These are phyloP conservation scores for Penicillium griseofulvum DNA, from an alignment of 2,329 filamentous ascomycete species.

Conservation along the genomic window DNA sequence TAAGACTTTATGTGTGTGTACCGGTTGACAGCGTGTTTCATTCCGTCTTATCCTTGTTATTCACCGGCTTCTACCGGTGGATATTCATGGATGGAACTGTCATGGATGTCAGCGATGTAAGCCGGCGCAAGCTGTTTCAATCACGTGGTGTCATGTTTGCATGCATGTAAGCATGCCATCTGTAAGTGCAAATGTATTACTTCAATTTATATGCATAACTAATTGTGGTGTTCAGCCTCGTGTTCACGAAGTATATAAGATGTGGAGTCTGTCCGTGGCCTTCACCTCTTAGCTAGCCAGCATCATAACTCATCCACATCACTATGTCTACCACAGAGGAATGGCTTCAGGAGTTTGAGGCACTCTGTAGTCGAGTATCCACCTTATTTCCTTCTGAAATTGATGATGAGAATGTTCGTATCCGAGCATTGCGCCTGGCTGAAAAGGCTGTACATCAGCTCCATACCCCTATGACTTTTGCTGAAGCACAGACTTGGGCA, in stretches of 20 bases:
- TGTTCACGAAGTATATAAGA: background rate
- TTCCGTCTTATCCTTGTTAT: too few relatives aligned
- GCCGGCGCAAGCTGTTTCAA: background rate
- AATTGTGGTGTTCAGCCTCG: background rate
- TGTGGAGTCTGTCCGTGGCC: background rate
- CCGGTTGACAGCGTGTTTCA: too few relatives aligned
- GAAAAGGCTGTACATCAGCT: background rate
- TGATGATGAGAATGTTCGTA: background rate
- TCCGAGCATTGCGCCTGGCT: background rate
- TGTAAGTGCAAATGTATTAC: background rate
- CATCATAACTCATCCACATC: background rate
- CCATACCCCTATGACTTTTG: background rate
- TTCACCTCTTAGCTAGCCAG: background rate
- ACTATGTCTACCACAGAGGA: background rate
- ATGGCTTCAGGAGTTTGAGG: background rate
- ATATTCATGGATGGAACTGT: too few relatives aligned
- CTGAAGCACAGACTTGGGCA: background rate
- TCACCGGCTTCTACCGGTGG: too few relatives aligned
- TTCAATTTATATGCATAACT: background rate
- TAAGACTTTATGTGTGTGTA: too few relatives aligned
- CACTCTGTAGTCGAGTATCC: background rate
- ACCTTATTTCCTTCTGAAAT: background rate
- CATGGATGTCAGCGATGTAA: too few relatives aligned
- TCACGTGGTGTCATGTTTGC: background rate
- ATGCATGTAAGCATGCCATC: background rate